Evolutionary conservation across 345 rosid species (phyloP).

Genomic region (Camelina sativa): DNA sequence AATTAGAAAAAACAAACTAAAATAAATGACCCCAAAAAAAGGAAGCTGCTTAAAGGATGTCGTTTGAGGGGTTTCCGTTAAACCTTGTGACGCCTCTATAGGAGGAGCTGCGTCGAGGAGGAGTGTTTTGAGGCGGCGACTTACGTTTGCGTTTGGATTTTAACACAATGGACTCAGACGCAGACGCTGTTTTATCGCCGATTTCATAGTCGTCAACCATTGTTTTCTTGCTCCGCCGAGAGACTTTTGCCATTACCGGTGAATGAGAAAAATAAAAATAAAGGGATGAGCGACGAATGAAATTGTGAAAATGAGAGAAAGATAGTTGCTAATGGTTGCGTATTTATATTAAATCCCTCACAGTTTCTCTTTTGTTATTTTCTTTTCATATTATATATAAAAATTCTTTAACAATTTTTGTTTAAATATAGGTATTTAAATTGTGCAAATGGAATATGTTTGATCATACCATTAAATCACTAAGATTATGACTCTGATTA

Average conservation of each 20-base stretch:
- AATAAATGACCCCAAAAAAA: background rate
- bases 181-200: slow-evolving; percentile 27
- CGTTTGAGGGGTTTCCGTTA: background rate
- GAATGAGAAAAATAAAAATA: background rate
- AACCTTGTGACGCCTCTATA: slow-evolving; percentile 93
- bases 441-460: background rate
- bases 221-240: slow-evolving; percentile 35
- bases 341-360: slow-evolving; percentile 34
- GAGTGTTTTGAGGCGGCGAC: slow-evolving; percentile 74
- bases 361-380: background rate
- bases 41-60: slow-evolving; percentile 7
- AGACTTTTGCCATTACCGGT: slow-evolving; percentile 41
- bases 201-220: background rate
- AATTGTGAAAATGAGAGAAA: background rate
- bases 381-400: background rate
- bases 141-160: slow-evolving; percentile 78
- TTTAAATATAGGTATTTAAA: background rate
- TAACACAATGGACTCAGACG: slow-evolving; percentile 32
- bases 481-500: background rate
- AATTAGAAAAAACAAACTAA: background rate
- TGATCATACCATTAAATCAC: background rate
- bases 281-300: background rate
- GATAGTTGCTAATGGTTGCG: slow-evolving; percentile 33
- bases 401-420: background rate
- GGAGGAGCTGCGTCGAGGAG: slow-evolving; percentile 86